Evolutionary conservation across 768 basidiomycete species (phyloP), one percentile per base, ranked within the genome.

Genomic region (Tulasnella calospora): DNA sequence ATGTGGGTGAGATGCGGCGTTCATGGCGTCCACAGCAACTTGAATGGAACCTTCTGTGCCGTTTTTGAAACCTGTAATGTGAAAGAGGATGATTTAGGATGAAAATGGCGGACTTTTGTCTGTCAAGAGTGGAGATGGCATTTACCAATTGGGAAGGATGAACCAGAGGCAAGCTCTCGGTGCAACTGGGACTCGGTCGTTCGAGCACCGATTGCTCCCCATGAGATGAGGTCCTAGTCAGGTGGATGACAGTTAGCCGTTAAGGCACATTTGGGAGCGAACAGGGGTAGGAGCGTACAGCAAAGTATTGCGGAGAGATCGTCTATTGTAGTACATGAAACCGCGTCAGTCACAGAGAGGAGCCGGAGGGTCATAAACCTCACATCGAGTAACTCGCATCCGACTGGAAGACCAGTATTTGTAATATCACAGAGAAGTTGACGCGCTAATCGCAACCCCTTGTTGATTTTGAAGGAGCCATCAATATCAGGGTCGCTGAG

Each of bases 101-200:
- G 17, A n/a, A 13, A 71, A 38, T 35, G 21, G 46, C n/a, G 9
- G n/a, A 40, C 21, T 10, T 17, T 35, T 15, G 5, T 13, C 2
- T 0, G 51, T 8, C 33, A 67, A 61, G 69, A 21, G 36, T 2
- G 46, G 73, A 12, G 35, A 3, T 3, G 2, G 30, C 23, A 21
- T 79, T 41, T 40, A 82, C 85, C 87, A 80, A 98, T 95, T 30
- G 98, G 96, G 91, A 98, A 99, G 74, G 96, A 98, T 35, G 94
- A 92, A 82, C 96, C 97, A 4, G 93, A 95, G 6, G 95, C 96
- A 69, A 98, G 92, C 85, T 98, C 98, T 79, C 98, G 92, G 83
- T 99, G 98, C 10, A 99, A 90, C 85, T 99, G 97, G 3, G 93
- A 94, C 85, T 99, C 98, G 47, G 98, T 99, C 0, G 98, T 99